Evolutionary conservation across 768 basidiomycete genomes (phyloP), one percentile per base, ranked within the genome.

Genomic region (Boletus speciosus): DNA sequence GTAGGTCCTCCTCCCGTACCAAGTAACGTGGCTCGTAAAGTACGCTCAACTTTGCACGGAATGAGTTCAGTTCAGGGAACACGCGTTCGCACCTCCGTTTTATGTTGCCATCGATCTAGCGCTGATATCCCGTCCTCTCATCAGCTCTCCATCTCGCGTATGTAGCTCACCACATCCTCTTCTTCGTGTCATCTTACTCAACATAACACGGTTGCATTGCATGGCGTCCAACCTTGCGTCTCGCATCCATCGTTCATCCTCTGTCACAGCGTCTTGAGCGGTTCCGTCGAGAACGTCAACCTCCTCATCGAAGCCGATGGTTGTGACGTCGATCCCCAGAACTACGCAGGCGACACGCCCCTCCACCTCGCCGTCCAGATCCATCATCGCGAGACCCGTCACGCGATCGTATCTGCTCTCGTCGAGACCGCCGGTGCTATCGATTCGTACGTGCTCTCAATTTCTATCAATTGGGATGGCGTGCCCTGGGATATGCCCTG

Each of bases 141-240:
- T 48, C 53, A 69, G 68, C 70, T 41, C 70, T 69, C 27, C 68
- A 69, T 52, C 60, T 68, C 38, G 68, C 70, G 68, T 69, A 55
- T 25, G 68, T 66, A 14, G 14, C n/a, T 40, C 49, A 4, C 43
- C 19, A 7, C 2, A 12, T 19, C 23, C n/a, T 36, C 34, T n/a
- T 39, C 35, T 47, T 36, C 12, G 0, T 29, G 19, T 15, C 25
- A n/a, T 21, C 39, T 35, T 6, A 16, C 41, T 45, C 45, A 41
- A 62, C 32, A 4, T 25, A 27, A n/a, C 46, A 19, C 19, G 45
- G 6, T 49, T 5, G 21, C 12, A 25, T 37, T 14, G 41, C 15
- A 16, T 23, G 27, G 11, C 14, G 16, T 21, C n/a, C 19, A 4
- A 47, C 16, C 35, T 3, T 47, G 25, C 16, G 9, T 35, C 19